Conservation (phyloP, 176 grass and related monocot species). For the Juncus inflexus region DNA sequence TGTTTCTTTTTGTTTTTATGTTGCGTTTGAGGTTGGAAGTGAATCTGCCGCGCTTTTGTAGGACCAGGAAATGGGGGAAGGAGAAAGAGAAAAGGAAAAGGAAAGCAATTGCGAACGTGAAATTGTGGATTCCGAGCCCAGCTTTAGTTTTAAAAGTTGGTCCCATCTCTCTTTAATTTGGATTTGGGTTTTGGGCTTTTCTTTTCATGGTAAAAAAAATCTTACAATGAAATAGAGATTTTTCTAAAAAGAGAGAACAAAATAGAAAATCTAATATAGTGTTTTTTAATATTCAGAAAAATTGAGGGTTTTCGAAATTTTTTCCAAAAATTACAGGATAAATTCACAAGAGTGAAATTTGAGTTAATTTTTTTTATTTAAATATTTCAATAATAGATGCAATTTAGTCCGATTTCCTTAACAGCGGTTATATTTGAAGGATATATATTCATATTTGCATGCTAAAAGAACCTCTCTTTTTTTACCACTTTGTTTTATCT, state of each 20-base stretch:
- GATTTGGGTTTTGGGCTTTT: slow-evolving; percentile 17
- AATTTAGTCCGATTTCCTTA: too few species aligned
- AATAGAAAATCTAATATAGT: not conserved
- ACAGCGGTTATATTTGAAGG: too few species aligned
- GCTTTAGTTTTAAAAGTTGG: slow-evolving; percentile 33
- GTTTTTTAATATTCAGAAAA: too few species aligned
- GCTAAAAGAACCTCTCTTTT: not conserved
- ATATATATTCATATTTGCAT: too few species aligned
- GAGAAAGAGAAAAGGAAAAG: slow-evolving; percentile 26
- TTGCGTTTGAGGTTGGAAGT: slow-evolving; percentile 60
- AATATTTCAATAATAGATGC: too few species aligned
- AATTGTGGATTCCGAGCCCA: slow-evolving; percentile 39
- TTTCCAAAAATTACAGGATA: too few species aligned
- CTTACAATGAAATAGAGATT: not conserved
- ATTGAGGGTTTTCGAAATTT: too few species aligned
- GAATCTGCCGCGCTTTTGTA: slow-evolving; percentile 77
- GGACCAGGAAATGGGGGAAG: slow-evolving; percentile 54
- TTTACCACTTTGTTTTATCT: slow-evolving; percentile 18
- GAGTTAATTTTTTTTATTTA: too few species aligned
- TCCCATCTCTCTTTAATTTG: slow-evolving; percentile 17
- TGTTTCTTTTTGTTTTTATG: slow-evolving; percentile 25
- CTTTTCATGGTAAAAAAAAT: slow-evolving; percentile 22
- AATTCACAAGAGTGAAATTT: too few species aligned
- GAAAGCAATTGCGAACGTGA: slow-evolving; percentile 42
- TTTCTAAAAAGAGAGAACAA: not conserved